Conservation (phyloP, 2,329 filamentous ascomycete species). For the Phaeosphaeria sp. region DNA sequence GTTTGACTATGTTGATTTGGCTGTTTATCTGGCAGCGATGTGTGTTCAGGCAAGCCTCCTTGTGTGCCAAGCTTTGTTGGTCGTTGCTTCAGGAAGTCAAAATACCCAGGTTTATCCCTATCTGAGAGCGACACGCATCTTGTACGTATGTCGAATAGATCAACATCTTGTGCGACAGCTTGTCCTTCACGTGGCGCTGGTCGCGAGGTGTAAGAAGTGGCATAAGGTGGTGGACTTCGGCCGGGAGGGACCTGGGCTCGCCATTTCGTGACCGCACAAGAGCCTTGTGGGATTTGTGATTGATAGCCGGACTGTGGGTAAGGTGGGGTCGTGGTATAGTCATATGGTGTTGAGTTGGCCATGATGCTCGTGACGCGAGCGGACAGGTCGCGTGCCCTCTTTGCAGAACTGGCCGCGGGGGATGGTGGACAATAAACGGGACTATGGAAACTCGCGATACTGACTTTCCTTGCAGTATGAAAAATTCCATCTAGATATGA, state of each 20-base stretch:
- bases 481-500: background rate
- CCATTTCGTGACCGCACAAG: too few relatives aligned
- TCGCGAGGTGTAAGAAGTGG: conserved; percentile 13
- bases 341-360: conserved; percentile 13
- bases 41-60: too few relatives aligned
- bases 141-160: too few relatives aligned
- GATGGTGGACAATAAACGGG: background rate
- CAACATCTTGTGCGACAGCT: too few relatives aligned
- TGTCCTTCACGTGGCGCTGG: conserved; percentile 17
- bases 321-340: conserved; percentile 16
- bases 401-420: background rate
- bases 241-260: background rate
- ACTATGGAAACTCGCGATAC: background rate
- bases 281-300: too few relatives aligned
- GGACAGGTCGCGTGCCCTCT: conserved; percentile 11
- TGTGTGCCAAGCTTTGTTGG: too few relatives aligned
- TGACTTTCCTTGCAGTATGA: background rate
- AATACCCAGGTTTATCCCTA: too few relatives aligned
- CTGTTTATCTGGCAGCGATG: too few relatives aligned
- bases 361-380: conserved; percentile 18
- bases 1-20: too few relatives aligned
- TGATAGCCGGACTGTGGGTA: conserved; percentile 1
- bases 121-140: too few relatives aligned
- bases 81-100: too few relatives aligned
- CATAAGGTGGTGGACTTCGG: conserved; percentile 10